Conservation (phyloP, 495 filamentous ascomycete genomes). For the Endocarpon pusillum region DNA sequence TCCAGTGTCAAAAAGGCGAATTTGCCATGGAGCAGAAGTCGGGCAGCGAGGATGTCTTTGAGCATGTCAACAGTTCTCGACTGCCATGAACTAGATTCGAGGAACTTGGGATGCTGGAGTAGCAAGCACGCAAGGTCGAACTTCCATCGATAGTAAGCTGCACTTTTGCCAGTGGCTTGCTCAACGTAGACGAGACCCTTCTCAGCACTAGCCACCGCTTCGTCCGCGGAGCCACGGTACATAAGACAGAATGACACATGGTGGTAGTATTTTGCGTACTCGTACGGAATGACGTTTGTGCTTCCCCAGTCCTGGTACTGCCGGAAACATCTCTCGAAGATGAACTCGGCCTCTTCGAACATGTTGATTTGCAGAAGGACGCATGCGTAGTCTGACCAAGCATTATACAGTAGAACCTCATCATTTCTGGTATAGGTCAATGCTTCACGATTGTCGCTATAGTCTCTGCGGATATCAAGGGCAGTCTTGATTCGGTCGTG, state of each 20-base stretch:
- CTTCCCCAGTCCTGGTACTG: slow-evolving; percentile 10
- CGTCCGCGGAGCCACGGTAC: slow-evolving; percentile 7
- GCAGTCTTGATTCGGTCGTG: slow-evolving; percentile 2
- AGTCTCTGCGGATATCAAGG: slow-evolving; percentile 6
- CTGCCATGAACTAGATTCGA: no score
- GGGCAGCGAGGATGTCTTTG: slow-evolving; percentile 6
- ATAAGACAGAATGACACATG: slow-evolving; percentile 8
- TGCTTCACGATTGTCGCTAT: background rate
- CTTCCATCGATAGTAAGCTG: slow-evolving; percentile 8
- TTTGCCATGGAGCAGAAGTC: slow-evolving; percentile 7
- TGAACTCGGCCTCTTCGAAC: slow-evolving; percentile 9
- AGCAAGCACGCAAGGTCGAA: slow-evolving; percentile 11
- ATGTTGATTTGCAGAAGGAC: slow-evolving; percentile 9
- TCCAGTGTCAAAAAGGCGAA: slow-evolving; percentile 9
- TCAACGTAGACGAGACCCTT: slow-evolving; percentile 5
- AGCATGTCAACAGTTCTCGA: no score
- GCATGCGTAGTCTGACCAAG: slow-evolving; percentile 8
- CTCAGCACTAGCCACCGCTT: slow-evolving; percentile 8
- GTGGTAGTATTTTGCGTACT: slow-evolving; percentile 15
- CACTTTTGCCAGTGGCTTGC: slow-evolving; percentile 3
- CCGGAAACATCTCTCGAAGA: slow-evolving; percentile 7
- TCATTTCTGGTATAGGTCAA: slow-evolving; percentile 5
- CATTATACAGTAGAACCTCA: slow-evolving; percentile 11
- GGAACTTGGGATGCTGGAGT: slow-evolving; percentile 7
- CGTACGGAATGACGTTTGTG: slow-evolving; percentile 10